Evolutionary conservation across 345 rosid species (phyloP).

Genomic region (Tarenaya hassleriana): DNA sequence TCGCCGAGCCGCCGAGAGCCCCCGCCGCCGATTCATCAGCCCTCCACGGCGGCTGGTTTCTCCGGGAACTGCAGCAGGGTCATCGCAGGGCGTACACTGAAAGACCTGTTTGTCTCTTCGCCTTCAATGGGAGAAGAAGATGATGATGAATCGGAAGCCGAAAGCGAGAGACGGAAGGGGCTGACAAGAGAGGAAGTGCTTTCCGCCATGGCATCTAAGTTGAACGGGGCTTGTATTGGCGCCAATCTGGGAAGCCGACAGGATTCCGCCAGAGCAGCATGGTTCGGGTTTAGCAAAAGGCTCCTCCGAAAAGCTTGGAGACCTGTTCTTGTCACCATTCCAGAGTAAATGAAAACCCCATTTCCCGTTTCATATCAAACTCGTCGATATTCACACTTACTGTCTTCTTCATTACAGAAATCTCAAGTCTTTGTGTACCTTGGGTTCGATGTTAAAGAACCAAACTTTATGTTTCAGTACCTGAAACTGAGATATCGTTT

Average conservation of each 20-base stretch:
- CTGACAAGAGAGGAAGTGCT: constrained; percentile 29
- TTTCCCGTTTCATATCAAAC: no score
- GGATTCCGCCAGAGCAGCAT: constrained; percentile 41
- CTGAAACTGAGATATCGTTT: no score
- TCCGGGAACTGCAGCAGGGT: constrained; percentile 33
- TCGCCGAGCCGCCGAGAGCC: constrained; percentile 30
- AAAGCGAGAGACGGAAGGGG: constrained; percentile 15
- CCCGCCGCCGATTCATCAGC: constrained; percentile 17
- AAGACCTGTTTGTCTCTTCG: constrained; percentile 61
- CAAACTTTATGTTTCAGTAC: no score
- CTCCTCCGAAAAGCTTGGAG: no score
- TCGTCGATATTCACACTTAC: no score
- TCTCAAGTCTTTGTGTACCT: no score
- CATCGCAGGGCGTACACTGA: constrained; percentile 38
- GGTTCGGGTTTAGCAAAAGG: constrained; percentile 64
- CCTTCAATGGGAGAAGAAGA: constrained; percentile 24
- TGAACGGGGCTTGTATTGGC: constrained; percentile 22
- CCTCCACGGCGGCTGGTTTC: constrained; percentile 5
- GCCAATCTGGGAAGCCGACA: constrained; percentile 11
- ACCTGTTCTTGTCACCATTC: no score
- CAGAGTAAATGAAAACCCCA: no score
- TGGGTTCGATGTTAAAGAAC: no score
- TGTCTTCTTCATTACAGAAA: no score
- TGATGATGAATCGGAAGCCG: constrained; percentile 4
- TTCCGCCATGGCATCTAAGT: constrained; percentile 22